Base-by-base conservation (phyloP, 2,329 filamentous ascomycete species). In the Fusarium drepaniforme region DNA sequence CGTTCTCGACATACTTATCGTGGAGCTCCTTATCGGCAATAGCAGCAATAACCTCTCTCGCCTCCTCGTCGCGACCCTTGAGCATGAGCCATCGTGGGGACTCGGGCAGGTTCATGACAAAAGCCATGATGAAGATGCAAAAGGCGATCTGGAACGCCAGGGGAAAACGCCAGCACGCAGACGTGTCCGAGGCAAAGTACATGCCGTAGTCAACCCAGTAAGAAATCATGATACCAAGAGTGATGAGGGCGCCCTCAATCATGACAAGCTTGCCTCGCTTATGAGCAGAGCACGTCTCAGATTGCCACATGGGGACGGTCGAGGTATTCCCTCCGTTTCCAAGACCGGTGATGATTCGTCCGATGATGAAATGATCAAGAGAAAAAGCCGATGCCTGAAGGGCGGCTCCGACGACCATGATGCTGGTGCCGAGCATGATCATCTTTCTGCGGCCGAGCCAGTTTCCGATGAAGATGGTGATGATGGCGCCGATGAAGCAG, bases 391-490 rank as follows among this genome's bases (percentile, higher is more conserved):
- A 86, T 28, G 87, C 85, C 79, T 93, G 91, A 2, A 93, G 84
- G 44, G 86, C 83, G 1, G 89, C 89, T 9, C 91, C 92, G 30
- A 93, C 51, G n/a, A 84, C 79, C 78, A 89, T 90, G 77, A 93
- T 88, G 16, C 86, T 72, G 8, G 89, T 90, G 18, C 90, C 90
- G 53, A 91, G 84, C 78, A 91, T 86, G 66, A 92, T 90, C 28
- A 90, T 91, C 73, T 84, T 85, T 74, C 87, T 86, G 64, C 91
- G 88, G 15, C 91, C 91, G 60, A 92, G 87, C 28, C 86, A 85
- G 75, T 93, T 91, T 81, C 91, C 91, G 15, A 91, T 90, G 75
- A 92, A 92, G 28, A 91, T 91, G 68, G 90, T 90, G 77, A 91
- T 90, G 79, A 92, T 89, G 23, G 90, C 90, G 13, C 91, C 91